These are phyloP conservation scores for Theobroma grandiflorum DNA, from an alignment of 441 rosid species.

Conservation along the genomic window DNA sequence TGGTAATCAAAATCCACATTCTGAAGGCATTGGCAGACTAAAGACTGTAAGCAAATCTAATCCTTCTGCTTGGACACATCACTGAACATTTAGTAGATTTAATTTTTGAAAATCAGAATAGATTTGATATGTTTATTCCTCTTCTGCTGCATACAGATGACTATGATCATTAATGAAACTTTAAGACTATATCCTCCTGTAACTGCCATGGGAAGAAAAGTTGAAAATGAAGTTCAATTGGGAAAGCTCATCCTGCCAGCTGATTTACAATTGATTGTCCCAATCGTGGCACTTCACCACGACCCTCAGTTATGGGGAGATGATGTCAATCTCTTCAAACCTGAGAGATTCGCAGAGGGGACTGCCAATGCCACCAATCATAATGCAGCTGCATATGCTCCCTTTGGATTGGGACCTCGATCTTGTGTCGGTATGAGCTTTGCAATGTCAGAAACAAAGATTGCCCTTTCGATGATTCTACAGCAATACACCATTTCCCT, in stretches of 20 bases:
- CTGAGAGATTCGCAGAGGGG: slow-evolving; percentile 51
- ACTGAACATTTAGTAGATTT: too few species aligned
- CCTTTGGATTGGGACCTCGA: slow-evolving; percentile 24
- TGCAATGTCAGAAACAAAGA: slow-evolving; percentile 40
- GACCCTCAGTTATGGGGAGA: slow-evolving; percentile 39
- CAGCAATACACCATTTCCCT: slow-evolving; percentile 46
- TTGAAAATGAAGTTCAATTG: slow-evolving; percentile 22
- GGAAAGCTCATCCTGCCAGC: slow-evolving; percentile 44
- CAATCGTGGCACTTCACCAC: slow-evolving; percentile 38
- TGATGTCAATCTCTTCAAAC: slow-evolving; percentile 45
- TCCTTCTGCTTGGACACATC: not conserved
- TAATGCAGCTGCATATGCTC: slow-evolving; percentile 38
- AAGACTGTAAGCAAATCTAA: slow-evolving; percentile 37
- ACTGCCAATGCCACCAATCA: slow-evolving; percentile 51
- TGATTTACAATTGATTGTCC: slow-evolving; percentile 22
- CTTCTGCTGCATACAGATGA: slow-evolving; percentile 35
- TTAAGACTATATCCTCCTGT: slow-evolving; percentile 42
- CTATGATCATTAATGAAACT: slow-evolving; percentile 46
- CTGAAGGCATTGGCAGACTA: slow-evolving; percentile 42
- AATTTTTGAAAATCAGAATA: not conserved
- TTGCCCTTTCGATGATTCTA: slow-evolving; percentile 51
- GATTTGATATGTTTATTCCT: not conserved
- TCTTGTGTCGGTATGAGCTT: slow-evolving; percentile 45
- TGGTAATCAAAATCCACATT: slow-evolving; percentile 37
- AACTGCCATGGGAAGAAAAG: slow-evolving; percentile 19